phyloP scores from a whole-genome alignment of 2,329 filamentous ascomycete species.

The Pseudomassariella vexata region DNA sequence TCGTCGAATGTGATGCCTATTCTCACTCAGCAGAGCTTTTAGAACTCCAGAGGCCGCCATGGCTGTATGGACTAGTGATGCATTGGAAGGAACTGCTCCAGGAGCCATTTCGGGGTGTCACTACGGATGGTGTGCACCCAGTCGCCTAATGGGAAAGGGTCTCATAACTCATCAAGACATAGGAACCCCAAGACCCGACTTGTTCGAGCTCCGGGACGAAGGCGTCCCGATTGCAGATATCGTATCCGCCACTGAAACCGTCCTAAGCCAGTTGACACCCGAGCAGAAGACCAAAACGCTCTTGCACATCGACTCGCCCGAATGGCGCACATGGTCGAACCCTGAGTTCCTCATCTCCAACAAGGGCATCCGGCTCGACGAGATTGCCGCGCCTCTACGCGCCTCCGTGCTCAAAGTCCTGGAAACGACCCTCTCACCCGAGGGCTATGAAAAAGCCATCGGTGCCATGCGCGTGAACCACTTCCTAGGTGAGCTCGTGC shows the following conservation, averaged over 20 bases:
- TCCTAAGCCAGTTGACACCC: conserved; percentile 40
- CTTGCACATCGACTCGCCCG: conserved; percentile 62
- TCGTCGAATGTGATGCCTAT: conserved; percentile 56
- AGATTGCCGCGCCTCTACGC: conserved; percentile 36
- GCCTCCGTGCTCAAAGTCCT: conserved; percentile 51
- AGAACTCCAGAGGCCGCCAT: conserved; percentile 54
- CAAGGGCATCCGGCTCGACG: conserved; percentile 67
- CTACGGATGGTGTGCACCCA: conserved; percentile 51
- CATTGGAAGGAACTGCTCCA: conserved; percentile 54
- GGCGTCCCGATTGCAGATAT: conserved; percentile 53
- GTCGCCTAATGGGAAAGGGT: no score
- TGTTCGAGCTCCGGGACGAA: conserved; percentile 60
- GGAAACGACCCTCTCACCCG: conserved; percentile 53
- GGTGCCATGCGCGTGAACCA: conserved; percentile 69
- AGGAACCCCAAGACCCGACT: conserved; percentile 40
- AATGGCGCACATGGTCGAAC: conserved; percentile 68
- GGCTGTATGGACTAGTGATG: conserved; percentile 56
- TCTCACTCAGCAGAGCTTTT: conserved; percentile 58
- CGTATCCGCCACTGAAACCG: conserved; percentile 39
- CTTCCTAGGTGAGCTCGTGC: conserved; percentile 65
- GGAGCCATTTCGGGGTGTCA: conserved; percentile 67
- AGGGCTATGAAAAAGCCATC: conserved; percentile 66
- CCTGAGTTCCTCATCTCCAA: conserved; percentile 66
- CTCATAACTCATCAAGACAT: no score
- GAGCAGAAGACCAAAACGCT: conserved; percentile 41